phyloP scores from a whole-genome alignment of 1,139 yeast genomes.

The Meyerozyma smithsonii region DNA sequence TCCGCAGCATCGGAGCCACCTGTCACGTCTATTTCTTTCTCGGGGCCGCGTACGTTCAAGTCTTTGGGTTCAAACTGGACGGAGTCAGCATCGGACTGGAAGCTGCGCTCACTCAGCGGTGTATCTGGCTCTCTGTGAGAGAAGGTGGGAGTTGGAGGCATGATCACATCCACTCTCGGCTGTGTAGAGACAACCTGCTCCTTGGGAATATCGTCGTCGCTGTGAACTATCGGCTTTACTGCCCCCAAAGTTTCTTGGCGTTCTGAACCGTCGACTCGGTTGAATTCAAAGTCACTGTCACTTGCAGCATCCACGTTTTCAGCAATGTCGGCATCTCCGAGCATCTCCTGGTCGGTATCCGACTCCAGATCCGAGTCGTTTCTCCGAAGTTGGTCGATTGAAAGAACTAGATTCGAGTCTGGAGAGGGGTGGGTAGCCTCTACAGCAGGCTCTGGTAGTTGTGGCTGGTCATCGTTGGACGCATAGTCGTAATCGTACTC shows the following conservation, averaged over 20 bases:
- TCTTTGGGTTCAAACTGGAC: constrained; percentile 31
- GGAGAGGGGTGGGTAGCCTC: background rate
- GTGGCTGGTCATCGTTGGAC: constrained; percentile 6
- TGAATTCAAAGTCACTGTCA: constrained; percentile 2
- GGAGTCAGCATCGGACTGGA: constrained; percentile 33
- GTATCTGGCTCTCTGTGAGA: constrained; percentile 19
- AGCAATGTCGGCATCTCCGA: too few species aligned
- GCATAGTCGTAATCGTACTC: constrained; percentile 27
- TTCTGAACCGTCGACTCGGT: too few species aligned
- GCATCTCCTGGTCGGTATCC: constrained; percentile 13
- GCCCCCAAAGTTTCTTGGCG: background rate
- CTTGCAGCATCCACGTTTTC: too few species aligned
- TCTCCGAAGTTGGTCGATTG: constrained; percentile 27
- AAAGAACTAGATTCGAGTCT: constrained; percentile 24
- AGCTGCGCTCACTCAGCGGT: constrained; percentile 31
- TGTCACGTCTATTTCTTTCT: background rate
- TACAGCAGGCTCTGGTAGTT: background rate
- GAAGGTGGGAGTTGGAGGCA: constrained; percentile 32
- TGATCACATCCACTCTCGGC: constrained; percentile 7
- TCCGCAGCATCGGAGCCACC: background rate
- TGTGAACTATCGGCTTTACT: background rate
- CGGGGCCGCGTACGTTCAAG: constrained; percentile 14
- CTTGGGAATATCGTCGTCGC: background rate
- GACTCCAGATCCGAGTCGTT: constrained; percentile 16
- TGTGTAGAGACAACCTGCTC: background rate